phyloP scores from a whole-genome alignment of 495 filamentous ascomycete species.

The Tetracladium marchalianum region DNA sequence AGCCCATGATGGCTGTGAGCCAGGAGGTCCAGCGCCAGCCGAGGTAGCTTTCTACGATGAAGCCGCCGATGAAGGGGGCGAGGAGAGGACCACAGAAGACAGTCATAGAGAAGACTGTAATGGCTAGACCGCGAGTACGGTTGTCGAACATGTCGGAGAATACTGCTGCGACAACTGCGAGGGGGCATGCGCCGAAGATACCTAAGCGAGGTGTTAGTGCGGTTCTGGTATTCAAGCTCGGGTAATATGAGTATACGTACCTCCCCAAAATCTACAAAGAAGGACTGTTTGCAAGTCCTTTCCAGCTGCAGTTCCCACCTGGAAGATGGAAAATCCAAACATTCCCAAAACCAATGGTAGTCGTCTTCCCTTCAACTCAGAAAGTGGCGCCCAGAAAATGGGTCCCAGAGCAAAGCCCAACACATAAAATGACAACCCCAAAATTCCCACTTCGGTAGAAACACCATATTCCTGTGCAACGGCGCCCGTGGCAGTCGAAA shows the following conservation, averaged over 20 bases:
- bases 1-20: slow-evolving; percentile 63
- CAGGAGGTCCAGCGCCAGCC: slow-evolving; percentile 86
- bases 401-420: slow-evolving; percentile 62
- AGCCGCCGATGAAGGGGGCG: slow-evolving; percentile 78
- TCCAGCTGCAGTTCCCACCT: slow-evolving; percentile 55
- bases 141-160: slow-evolving; percentile 88
- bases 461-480: slow-evolving; percentile 45
- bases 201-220: slow-evolving; percentile 11
- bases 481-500: slow-evolving; percentile 48
- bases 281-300: slow-evolving; percentile 79
- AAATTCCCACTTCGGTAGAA: slow-evolving; percentile 46
- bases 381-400: slow-evolving; percentile 59
- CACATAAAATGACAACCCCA: slow-evolving; percentile 63
- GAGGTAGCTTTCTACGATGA: slow-evolving; percentile 55
- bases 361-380: slow-evolving; percentile 68
- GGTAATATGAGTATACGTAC: slow-evolving; percentile 19
- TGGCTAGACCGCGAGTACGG: slow-evolving; percentile 64
- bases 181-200: slow-evolving; percentile 62
- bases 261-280: slow-evolving; percentile 76
- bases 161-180: slow-evolving; percentile 77
- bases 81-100: slow-evolving; percentile 77
- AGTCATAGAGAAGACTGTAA: slow-evolving; percentile 74
- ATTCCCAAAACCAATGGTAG: slow-evolving; percentile 60
- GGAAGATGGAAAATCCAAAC: slow-evolving; percentile 75
- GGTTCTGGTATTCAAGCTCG: slow-evolving; percentile 26